Evolutionary conservation across 192 early-diverging fungal species (phyloP), one percentile per base, ranked within the genome.

Genomic region (Kickxella alabastrina): DNA sequence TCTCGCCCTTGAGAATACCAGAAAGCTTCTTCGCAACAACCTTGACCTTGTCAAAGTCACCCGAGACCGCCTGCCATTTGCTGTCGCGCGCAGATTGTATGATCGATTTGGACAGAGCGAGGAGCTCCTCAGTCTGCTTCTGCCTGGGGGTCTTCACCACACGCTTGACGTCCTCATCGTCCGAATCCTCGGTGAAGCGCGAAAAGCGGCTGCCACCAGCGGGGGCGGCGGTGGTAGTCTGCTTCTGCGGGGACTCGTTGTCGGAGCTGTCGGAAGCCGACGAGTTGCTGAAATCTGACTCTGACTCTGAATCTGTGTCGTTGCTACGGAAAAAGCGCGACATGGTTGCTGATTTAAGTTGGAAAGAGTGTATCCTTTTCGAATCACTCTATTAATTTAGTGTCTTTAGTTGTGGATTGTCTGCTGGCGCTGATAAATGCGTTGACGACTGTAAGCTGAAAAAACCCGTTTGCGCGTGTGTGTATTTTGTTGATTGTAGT

Each of bases 21-120:
- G 25, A 27, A 17, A 76, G 61, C 80, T 93, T 93, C 18, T 63
- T 57, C 32, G 86, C 79, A 17, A 59, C 76, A 46, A 79, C 83
- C 62, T 80, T 83, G 22, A 95, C 79, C 65, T 90, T 91, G 49
- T 94, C 92, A 68, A 92, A 95, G 79, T 93, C 88, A 83, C 66
- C 41, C 9, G 52, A 27, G 23, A 59, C 50, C 4, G 43, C 60
- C n/a, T 61, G 54, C 93, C 93, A 98, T 68, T 94, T 90, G 65
- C 91, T 87, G 49, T 88, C 91, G 65, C 93, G 91, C 64, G 80
- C 62, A 2, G 82, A 83, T 57, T 88, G 89, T 36, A 86, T 75
- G 39, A 93, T 78, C 5, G 78, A 62, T 51, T 81, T 81, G 40
- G 83, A 78, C 38, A 82, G 64, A 23, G 48, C 57, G 35, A 87